Conservation (phyloP, 78 protist genomes). For the Parvularia atlantis region DNA sequence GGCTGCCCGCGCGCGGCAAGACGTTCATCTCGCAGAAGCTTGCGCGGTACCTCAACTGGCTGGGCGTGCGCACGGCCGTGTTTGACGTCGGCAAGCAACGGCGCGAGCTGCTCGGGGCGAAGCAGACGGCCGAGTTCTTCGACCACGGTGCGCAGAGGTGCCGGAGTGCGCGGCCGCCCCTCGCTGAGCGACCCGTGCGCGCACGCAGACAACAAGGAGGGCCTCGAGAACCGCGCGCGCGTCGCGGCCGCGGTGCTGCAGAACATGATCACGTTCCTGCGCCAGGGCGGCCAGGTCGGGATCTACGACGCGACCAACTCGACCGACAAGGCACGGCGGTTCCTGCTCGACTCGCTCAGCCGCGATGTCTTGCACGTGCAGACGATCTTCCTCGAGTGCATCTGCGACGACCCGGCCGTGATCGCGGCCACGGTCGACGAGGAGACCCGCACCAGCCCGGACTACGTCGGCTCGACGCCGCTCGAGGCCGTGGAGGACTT, state of each 20-base stretch:
- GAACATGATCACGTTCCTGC: no score
- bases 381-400: constrained; percentile 14
- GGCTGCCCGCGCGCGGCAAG: constrained; percentile 80
- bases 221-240: no score
- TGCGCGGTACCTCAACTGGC: constrained; percentile 62
- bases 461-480: constrained; percentile 41
- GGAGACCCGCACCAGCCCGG: constrained; percentile 46
- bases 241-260: no score
- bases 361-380: background rate
- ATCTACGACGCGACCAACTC: constrained; percentile 73
- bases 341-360: background rate
- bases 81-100: constrained; percentile 9
- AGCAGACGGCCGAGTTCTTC: background rate
- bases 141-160: no score
- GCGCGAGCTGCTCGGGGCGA: background rate
- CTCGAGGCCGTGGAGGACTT: constrained; percentile 57
- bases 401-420: constrained; percentile 43
- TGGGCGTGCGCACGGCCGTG: constrained; percentile 32
- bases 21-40: constrained; percentile 49
- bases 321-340: constrained; percentile 32
- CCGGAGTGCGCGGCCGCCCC: no score
- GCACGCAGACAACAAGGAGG: no score
- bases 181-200: no score
- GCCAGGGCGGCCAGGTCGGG: constrained; percentile 31
- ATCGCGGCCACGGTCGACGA: constrained; percentile 44